These are phyloP conservation scores for Lycium ferocissimum DNA, from an alignment of 257 asterid species.

Conservation along the genomic window DNA sequence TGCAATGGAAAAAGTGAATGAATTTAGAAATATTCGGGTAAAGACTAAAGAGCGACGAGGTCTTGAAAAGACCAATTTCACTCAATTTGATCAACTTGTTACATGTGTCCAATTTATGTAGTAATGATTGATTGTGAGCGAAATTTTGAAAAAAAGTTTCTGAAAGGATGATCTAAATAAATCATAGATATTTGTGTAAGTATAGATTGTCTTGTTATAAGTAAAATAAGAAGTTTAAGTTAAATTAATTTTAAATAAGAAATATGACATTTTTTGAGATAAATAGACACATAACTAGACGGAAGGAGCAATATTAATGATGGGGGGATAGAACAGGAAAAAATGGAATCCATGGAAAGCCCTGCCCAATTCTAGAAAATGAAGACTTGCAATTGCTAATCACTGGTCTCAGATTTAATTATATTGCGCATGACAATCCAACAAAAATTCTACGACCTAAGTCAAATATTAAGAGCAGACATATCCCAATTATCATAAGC, in stretches of 20 bases:
- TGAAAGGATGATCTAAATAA: neutral
- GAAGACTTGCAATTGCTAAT: neutral
- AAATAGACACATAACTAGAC: neutral
- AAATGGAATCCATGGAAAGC: neutral
- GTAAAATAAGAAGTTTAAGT: too few species aligned
- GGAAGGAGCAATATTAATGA: neutral
- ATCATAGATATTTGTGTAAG: neutral
- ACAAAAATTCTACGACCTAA: neutral
- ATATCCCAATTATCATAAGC: neutral
- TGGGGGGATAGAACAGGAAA: neutral
- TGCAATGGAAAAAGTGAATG: neutral
- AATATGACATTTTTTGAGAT: neutral
- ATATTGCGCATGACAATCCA: neutral
- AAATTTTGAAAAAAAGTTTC: too few species aligned
- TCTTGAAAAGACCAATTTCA: too few species aligned
- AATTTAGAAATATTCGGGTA: neutral
- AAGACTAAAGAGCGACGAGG: too few species aligned
- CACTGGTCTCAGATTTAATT: neutral
- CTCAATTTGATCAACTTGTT: too few species aligned
- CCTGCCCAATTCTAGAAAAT: slow-evolving; percentile 23
- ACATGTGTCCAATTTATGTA: too few species aligned
- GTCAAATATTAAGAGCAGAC: neutral
- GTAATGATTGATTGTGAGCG: too few species aligned
- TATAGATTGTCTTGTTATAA: neutral
- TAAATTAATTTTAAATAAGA: neutral